Evolutionary conservation across 306 rosid genomes (phyloP), one percentile per base, ranked within the genome.

Genomic region (Gynostemma pentaphyllum): DNA sequence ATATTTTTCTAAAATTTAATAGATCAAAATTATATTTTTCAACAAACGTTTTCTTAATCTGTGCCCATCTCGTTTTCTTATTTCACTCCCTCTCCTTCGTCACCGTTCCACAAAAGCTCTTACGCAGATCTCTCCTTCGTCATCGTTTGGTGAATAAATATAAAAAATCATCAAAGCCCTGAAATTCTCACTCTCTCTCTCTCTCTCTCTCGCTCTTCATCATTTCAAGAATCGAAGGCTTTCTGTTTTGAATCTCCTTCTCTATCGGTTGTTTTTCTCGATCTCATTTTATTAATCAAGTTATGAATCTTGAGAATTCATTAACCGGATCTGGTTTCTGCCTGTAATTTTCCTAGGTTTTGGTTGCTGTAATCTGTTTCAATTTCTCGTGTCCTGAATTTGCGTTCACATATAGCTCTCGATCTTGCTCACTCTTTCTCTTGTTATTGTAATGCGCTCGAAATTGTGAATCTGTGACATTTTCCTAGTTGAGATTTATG

Each of bases 81-180:
- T 21, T 49, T 49, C 30, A 22, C 29, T 49, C 55, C n/a, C n/a
- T 49, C 15, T 10, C 15, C 55, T 49, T 49, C 55, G 9, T 30
- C 24, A 4, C 15, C 55, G 63, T 44, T 56, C 24, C 27, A 1
- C 63, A 27, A 56, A n/a, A n/a, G n/a, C n/a, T n/a, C n/a, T 56
- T 56, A n/a, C n/a, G n/a, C 64, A 34, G 64, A 56, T 56, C 64
- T 56, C 64, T 34, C n/a, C 28, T 27, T 16, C 63, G 45, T 34
- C 11, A 21, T 28, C 26, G 8, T 18, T 48, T 45, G 44, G 1
- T 27, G 27, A 29, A 32, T 9, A 9, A 56, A n/a, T n/a, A n/a
- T n/a, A n/a, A n/a, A n/a, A n/a, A 19, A 41, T 56, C 64, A 34
- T 34, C 62, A 54, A 54, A 28, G n/a, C 30, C 5, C 41, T 2